A percentile compares a stretch with the other conserved stretches of the same genome.
Conservation (phyloP, 371 early-diverging fungal genomes). For the Syncephalastrum racemosum region DNA sequence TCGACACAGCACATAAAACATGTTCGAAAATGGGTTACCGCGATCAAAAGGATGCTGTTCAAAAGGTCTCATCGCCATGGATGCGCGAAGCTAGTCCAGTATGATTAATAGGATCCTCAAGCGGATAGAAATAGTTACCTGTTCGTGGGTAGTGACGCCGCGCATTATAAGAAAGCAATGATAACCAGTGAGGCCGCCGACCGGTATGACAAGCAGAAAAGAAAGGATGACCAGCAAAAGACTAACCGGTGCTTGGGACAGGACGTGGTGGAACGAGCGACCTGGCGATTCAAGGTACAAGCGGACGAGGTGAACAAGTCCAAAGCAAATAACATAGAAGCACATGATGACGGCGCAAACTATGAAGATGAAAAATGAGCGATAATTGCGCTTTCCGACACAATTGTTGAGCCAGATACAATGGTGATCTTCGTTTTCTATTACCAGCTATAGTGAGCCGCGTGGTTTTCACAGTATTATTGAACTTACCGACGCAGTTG, state of each 20-base stretch:
- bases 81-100: slow-evolving; percentile 41
- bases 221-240: slow-evolving; percentile 68
- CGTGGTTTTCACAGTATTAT: neutral
- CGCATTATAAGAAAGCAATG: slow-evolving; percentile 71
- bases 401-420: slow-evolving; percentile 96
- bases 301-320: slow-evolving; percentile 57
- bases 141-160: slow-evolving; percentile 88
- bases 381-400: slow-evolving; percentile 89
- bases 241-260: slow-evolving; percentile 43
- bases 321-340: slow-evolving; percentile 55
- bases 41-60: slow-evolving; percentile 54
- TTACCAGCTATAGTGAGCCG: neutral
- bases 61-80: slow-evolving; percentile 45
- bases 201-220: slow-evolving; percentile 60
- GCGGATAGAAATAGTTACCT: slow-evolving; percentile 40
- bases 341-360: slow-evolving; percentile 53
- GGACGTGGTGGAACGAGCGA: slow-evolving; percentile 19
- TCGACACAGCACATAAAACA: slow-evolving; percentile 56
- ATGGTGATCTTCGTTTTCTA: slow-evolving; percentile 86
- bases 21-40: slow-evolving; percentile 46
- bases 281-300: slow-evolving; percentile 27
- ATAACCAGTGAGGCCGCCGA: slow-evolving; percentile 71
- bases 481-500: slow-evolving; percentile 77
- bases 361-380: slow-evolving; percentile 80
- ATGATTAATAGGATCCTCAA: neutral